These are phyloP conservation scores for Komagataea norvegica DNA, from an alignment of 1,139 yeast species.

Conservation along the genomic window DNA sequence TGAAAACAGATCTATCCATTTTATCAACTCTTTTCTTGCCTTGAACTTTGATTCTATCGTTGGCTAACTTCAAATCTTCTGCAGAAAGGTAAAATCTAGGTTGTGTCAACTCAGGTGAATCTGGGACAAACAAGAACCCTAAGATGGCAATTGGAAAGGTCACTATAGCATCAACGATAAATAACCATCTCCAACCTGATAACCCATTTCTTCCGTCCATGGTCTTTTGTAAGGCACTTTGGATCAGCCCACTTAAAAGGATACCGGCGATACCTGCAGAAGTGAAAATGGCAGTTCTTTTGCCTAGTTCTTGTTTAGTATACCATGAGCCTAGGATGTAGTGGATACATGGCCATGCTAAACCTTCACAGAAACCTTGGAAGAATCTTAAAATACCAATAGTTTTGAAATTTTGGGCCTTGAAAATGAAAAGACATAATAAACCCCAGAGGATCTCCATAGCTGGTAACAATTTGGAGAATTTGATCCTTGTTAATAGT, in stretches of 20 bases:
- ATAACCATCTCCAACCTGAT: conserved; percentile 66
- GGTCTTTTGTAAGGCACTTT: conserved; percentile 47
- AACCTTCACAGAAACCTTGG: conserved; percentile 56
- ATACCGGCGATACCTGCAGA: conserved; percentile 53
- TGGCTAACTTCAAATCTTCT: conserved; percentile 14
- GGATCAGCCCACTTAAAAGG: conserved; percentile 53
- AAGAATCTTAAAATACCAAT: conserved; percentile 37
- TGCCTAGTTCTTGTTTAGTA: too few species aligned
- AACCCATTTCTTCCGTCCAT: conserved; percentile 44
- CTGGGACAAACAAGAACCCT: conserved; percentile 45
- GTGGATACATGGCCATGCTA: conserved; percentile 50
- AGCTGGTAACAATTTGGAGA: conserved; percentile 23
- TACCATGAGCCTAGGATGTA: conserved; percentile 57
- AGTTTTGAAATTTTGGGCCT: conserved; percentile 26
- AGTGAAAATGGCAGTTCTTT: conserved; percentile 54
- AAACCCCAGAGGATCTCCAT: conserved; percentile 45
- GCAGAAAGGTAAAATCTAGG: conserved; percentile 16
- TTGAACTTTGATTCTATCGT: conserved; percentile 13
- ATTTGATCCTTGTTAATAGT: conserved; percentile 23
- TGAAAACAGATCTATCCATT: conserved; percentile 10
- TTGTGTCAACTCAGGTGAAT: conserved; percentile 41
- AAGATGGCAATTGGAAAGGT: conserved; percentile 41
- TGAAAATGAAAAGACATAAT: conserved; percentile 39
- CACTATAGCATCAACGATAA: conserved; percentile 57
- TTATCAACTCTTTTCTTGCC: conserved; percentile 14